Percentiles rank a stretch among this genome's conserved stretches.
Conservation (phyloP, 495 filamentous ascomycete species). For the Parathielavia hyrcaniae region DNA sequence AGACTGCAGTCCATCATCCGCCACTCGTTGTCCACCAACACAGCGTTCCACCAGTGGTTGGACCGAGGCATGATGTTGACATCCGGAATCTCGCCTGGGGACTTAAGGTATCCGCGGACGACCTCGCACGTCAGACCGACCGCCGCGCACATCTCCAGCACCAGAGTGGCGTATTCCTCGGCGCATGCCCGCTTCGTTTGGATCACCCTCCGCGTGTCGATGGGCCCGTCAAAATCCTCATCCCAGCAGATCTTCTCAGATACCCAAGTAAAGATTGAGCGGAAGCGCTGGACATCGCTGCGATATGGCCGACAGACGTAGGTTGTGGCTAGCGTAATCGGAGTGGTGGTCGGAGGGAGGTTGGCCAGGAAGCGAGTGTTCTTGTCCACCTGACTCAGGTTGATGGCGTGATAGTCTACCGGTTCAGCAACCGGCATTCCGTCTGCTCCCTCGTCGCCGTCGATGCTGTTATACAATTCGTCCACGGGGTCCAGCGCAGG, state of each 20-base stretch:
- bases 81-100: conserved; percentile 77
- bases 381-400: conserved; percentile 85
- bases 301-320: conserved; percentile 93
- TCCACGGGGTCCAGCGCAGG: conserved; percentile 84
- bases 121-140: conserved; percentile 82
- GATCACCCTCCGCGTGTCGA: conserved; percentile 77
- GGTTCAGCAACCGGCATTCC: conserved; percentile 77
- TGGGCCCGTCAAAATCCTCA: conserved; percentile 70
- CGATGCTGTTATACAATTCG: conserved; percentile 71
- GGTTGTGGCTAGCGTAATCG: conserved; percentile 76
- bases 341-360: conserved; percentile 83
- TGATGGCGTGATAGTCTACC: conserved; percentile 71
- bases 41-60: conserved; percentile 99
- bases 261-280: conserved; percentile 96
- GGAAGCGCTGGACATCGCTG: conserved; percentile 85
- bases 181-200: conserved; percentile 77
- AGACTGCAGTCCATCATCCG: conserved; percentile 93
- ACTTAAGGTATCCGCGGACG: conserved; percentile 81
- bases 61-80: conserved; percentile 65
- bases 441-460: conserved; percentile 87
- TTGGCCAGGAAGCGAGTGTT: conserved; percentile 85
- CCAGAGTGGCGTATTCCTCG: conserved; percentile 84
- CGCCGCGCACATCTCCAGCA: conserved; percentile 87
- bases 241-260: conserved; percentile 96
- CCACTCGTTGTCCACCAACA: conserved; percentile 91